These are phyloP conservation scores for Schizochytrium sp. DNA, from an alignment of 108 stramenopile species.

Conservation along the genomic window DNA sequence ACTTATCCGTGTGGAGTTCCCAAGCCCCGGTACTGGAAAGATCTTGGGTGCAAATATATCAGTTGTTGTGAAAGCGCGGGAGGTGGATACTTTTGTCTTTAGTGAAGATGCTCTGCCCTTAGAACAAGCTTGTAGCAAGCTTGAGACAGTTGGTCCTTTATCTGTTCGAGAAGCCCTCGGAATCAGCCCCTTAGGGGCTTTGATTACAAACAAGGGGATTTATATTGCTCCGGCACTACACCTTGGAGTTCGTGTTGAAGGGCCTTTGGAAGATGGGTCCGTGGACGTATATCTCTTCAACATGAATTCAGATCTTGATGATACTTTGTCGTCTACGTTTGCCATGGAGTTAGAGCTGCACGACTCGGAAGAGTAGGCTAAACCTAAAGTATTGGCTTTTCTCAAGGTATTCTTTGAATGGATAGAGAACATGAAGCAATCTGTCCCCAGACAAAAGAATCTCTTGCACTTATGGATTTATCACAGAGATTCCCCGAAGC, in stretches of 20 bases:
- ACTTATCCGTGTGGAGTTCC: neutral
- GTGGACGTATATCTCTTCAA: neutral
- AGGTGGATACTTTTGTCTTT: neutral
- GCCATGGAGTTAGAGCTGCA: too few relatives aligned
- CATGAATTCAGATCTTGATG: too few relatives aligned
- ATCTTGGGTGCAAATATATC: neutral
- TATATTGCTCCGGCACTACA: neutral
- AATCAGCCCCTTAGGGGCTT: neutral
- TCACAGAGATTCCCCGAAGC: too few relatives aligned
- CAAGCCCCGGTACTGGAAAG: slow-evolving; percentile 30
- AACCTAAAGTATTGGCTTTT: neutral
- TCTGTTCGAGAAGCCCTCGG: neutral
- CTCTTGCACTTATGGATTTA: too few relatives aligned
- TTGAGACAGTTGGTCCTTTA: neutral
- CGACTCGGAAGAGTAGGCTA: too few relatives aligned
- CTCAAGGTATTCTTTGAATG: neutral
- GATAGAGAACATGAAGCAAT: neutral
- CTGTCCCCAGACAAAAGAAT: too few relatives aligned
- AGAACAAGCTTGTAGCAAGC: neutral
- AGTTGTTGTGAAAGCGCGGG: neutral
- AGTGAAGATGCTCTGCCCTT: neutral
- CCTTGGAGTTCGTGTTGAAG: neutral
- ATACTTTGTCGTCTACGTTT: too few relatives aligned
- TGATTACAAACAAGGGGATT: neutral
- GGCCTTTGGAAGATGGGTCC: neutral